Percentiles rank a stretch among this genome's conserved stretches.
phyloP scores from a whole-genome alignment of 768 basidiomycete species.

The Termitomyces sp. region DNA sequence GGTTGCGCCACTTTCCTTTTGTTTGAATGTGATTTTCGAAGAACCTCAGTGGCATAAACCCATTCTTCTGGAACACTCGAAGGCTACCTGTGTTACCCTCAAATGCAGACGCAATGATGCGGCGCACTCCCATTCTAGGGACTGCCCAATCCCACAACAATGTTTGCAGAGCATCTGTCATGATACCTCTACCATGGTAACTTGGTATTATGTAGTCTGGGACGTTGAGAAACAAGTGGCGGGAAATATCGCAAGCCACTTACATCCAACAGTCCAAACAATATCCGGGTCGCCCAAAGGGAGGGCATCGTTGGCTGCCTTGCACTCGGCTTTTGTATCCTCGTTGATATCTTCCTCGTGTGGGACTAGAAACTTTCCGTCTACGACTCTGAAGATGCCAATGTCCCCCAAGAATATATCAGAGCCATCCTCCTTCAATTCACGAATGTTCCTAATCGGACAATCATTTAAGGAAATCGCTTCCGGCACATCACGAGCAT shows the following conservation, averaged over 20 bases:
- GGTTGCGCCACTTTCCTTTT: constrained; percentile 29
- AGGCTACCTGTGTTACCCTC: constrained; percentile 54
- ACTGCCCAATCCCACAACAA: constrained; percentile 56
- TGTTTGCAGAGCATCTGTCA: constrained; percentile 57
- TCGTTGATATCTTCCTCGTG: constrained; percentile 21
- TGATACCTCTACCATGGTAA: constrained; percentile 66
- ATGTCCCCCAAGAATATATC: constrained; percentile 52
- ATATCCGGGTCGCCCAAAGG: constrained; percentile 48
- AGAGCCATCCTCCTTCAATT: constrained; percentile 50
- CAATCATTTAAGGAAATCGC: constrained; percentile 34
- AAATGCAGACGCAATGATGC: constrained; percentile 39
- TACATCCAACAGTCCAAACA: constrained; percentile 60
- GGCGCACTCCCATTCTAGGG: constrained; percentile 54
- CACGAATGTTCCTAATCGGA: constrained; percentile 48
- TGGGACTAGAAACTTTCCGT: constrained; percentile 13
- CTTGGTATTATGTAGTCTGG: constrained; percentile 58
- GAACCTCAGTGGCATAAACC: constrained; percentile 38
- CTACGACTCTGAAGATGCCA: constrained; percentile 26
- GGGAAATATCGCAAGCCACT: constrained; percentile 9
- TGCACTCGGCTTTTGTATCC: constrained; percentile 29
- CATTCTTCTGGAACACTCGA: constrained; percentile 64
- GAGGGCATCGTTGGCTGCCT: constrained; percentile 35
- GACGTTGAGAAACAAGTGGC: neutral
- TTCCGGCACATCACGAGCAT: constrained; percentile 17
- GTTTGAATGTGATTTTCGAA: constrained; percentile 32